phyloP scores from a whole-genome alignment of 768 basidiomycete genomes.

The Botryobasidium botryosum region DNA sequence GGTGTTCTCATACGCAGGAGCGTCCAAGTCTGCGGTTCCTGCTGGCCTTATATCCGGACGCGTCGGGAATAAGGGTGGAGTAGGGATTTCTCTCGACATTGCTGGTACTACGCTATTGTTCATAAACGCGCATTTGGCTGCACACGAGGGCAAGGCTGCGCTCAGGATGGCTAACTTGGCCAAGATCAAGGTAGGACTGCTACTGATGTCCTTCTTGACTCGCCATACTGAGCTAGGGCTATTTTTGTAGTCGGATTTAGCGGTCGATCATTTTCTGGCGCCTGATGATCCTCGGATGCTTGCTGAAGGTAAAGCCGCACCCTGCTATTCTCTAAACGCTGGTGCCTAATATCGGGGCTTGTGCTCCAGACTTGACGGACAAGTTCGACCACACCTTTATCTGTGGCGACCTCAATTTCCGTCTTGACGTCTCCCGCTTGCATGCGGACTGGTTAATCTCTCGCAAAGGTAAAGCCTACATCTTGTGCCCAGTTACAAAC shows the following conservation, averaged over 20 bases:
- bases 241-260: slow-evolving; percentile 41
- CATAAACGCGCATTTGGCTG: slow-evolving; percentile 81
- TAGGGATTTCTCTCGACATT: slow-evolving; percentile 77
- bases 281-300: slow-evolving; percentile 43
- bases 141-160: slow-evolving; percentile 57
- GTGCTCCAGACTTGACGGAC: slow-evolving; percentile 53
- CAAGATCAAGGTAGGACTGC: slow-evolving; percentile 63
- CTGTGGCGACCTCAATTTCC: slow-evolving; percentile 84
- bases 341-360: background rate
- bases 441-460: slow-evolving; percentile 93
- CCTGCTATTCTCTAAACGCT: slow-evolving; percentile 9
- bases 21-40: slow-evolving; percentile 68
- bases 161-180: slow-evolving; percentile 71
- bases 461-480: slow-evolving; percentile 61
- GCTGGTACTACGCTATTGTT: slow-evolving; percentile 74
- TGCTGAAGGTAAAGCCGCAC: slow-evolving; percentile 41
- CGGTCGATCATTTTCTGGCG: slow-evolving; percentile 60
- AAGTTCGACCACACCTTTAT: slow-evolving; percentile 80
- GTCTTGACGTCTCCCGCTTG: slow-evolving; percentile 70
- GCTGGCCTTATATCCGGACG: slow-evolving; percentile 82
- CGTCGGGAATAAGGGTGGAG: slow-evolving; percentile 84
- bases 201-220: too few relatives aligned
- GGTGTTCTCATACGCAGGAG: slow-evolving; percentile 26
- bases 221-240: background rate
- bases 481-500: slow-evolving; percentile 5